Percentiles rank a stretch among this genome's conserved stretches.
phyloP scores from a whole-genome alignment of 1,284 basidiomycete genomes.

The Phellinidium pouzarii region DNA sequence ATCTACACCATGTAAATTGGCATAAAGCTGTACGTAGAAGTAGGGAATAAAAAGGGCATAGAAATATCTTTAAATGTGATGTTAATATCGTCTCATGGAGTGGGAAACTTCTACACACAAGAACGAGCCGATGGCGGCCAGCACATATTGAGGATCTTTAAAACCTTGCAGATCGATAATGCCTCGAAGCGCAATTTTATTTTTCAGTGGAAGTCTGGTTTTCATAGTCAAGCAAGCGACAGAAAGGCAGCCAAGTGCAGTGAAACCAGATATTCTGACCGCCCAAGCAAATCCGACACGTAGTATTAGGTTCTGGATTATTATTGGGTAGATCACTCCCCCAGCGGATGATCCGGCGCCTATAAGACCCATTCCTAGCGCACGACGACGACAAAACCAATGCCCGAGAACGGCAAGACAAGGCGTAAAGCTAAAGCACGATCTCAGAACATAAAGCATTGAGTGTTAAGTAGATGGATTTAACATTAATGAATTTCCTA shows the following conservation, averaged over 20 bases:
- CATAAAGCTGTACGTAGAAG: conserved; percentile 55
- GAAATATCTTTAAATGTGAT: conserved; percentile 22
- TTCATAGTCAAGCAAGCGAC: conserved; percentile 26
- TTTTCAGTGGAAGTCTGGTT: conserved; percentile 23
- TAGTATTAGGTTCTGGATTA: conserved; percentile 52
- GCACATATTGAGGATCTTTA: conserved; percentile 27
- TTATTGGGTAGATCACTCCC: conserved; percentile 61
- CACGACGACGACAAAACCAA: conserved; percentile 49
- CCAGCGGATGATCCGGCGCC: conserved; percentile 46
- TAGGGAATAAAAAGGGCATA: conserved; percentile 55
- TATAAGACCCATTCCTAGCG: conserved; percentile 49
- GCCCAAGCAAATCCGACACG: conserved; percentile 56
- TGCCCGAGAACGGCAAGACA: conserved; percentile 48
- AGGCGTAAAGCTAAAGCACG: conserved; percentile 48
- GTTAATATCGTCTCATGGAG: background rate
- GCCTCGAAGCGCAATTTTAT: conserved; percentile 20
- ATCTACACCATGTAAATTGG: conserved; percentile 30
- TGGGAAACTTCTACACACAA: conserved; percentile 23
- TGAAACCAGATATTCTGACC: conserved; percentile 35
- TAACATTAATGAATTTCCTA: conserved; percentile 32
- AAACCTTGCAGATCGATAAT: conserved; percentile 27
- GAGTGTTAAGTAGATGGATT: conserved; percentile 17
- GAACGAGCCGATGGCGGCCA: conserved; percentile 27
- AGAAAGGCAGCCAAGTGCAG: conserved; percentile 27
- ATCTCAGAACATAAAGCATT: background rate